Conservation (phyloP, 139 green algal species). For the Cymbomonas tetramitiformis region DNA sequence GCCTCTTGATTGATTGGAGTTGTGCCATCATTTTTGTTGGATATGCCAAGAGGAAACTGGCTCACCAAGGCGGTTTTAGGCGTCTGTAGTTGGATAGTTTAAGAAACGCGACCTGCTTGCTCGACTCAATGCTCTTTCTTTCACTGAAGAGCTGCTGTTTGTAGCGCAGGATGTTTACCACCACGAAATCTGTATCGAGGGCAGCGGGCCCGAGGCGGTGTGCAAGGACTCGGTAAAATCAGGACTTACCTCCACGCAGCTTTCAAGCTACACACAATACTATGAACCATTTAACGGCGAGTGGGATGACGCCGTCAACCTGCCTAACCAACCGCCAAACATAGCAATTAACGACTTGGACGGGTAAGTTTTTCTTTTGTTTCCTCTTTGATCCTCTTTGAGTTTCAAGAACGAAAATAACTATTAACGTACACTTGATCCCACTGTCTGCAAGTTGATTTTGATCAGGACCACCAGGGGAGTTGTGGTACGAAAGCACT, state of each 20-base stretch:
- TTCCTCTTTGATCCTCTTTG: no score
- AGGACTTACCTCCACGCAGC: no score
- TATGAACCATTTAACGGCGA: neutral
- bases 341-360: neutral
- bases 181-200: neutral
- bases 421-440: no score
- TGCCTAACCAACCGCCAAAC: constrained; percentile 3
- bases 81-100: neutral
- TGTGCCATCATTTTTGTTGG: no score
- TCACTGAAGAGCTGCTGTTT: neutral
- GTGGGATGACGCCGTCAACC: constrained; percentile 16
- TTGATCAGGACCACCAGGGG: no score
- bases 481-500: constrained; percentile 7
- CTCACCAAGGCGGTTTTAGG: neutral
- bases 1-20: no score
- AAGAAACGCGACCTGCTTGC: neutral
- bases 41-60: no score
- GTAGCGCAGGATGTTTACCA: neutral
- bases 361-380: no score
- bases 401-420: no score
- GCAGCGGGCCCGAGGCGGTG: neutral
- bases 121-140: neutral
- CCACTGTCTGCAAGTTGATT: no score
- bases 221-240: neutral
- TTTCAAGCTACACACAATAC: no score